Percentiles rank a stretch among this genome's conserved stretches.
phyloP scores from a whole-genome alignment of 768 basidiomycete genomes.

The Agaricus bisporus region DNA sequence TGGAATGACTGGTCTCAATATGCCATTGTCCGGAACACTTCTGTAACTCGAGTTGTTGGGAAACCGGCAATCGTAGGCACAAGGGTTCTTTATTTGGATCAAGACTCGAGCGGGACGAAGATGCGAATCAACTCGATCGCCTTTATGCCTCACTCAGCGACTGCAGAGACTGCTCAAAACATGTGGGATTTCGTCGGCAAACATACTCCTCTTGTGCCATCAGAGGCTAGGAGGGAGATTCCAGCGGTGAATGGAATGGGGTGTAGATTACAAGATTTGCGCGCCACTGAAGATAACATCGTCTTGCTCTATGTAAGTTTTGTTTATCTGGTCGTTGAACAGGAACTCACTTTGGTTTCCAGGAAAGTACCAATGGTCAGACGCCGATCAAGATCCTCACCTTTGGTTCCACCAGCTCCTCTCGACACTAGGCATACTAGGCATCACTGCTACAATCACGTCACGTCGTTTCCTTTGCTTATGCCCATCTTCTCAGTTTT shows the following conservation, averaged over 20 bases:
- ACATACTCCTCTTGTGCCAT: constrained; percentile 33
- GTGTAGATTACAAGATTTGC: constrained; percentile 41
- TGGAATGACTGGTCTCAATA: constrained; percentile 55
- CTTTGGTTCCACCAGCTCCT: constrained; percentile 26
- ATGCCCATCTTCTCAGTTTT: neutral
- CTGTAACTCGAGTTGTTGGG: constrained; percentile 22
- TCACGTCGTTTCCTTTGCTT: neutral
- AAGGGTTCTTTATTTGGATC: constrained; percentile 40
- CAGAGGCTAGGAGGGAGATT: constrained; percentile 36
- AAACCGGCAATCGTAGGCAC: constrained; percentile 40
- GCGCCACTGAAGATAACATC: constrained; percentile 56
- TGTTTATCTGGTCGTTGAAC: neutral
- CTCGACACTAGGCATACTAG: neutral
- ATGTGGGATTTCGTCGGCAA: constrained; percentile 38
- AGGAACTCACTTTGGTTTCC: constrained; percentile 2
- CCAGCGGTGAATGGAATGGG: constrained; percentile 38
- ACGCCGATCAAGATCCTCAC: constrained; percentile 40
- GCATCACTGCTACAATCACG: neutral
- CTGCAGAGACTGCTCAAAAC: constrained; percentile 21
- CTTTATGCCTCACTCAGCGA: constrained; percentile 37
- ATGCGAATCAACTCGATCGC: constrained; percentile 30
- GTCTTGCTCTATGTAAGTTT: constrained; percentile 46
- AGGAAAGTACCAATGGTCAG: constrained; percentile 28
- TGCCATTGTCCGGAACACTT: constrained; percentile 39
- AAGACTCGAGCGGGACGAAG: constrained; percentile 22